A percentile compares a stretch with the other conserved stretches of the same genome.
These are phyloP conservation scores for Lagenaria siceraria DNA, from an alignment of 306 rosid genomes.

Conservation along the genomic window DNA sequence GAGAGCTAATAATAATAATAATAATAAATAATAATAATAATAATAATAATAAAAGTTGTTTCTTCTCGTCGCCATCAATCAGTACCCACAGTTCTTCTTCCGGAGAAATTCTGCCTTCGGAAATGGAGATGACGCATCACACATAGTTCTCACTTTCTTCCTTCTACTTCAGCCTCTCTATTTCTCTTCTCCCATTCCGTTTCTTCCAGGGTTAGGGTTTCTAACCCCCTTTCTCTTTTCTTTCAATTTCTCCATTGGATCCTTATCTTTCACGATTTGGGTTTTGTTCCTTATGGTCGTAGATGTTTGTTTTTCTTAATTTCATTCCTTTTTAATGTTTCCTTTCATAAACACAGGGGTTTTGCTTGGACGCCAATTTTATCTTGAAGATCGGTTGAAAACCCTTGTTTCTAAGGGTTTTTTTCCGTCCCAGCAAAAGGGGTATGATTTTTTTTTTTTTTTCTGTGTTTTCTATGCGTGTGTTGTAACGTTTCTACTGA, in stretches of 20 bases:
- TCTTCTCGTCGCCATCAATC: not conserved
- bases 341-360: not conserved
- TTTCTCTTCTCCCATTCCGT: not conserved
- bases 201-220: not conserved
- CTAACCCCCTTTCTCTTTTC: not conserved
- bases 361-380: not conserved
- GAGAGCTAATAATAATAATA: too few species aligned
- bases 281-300: not conserved
- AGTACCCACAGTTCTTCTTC: not conserved
- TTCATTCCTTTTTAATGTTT: not conserved
- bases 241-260: not conserved
- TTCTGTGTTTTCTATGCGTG: not conserved
- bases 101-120: not conserved
- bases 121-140: not conserved
- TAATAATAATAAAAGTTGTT: too few species aligned
- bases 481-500: not conserved
- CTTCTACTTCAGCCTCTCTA: not conserved
- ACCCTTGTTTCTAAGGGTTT: constrained; percentile 5
- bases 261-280: not conserved
- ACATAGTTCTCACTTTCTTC: not conserved
- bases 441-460: not conserved
- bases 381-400: not conserved
- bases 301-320: not conserved
- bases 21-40: too few species aligned
- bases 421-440: not conserved